phyloP scores from a whole-genome alignment of 345 rosid genomes.

The Citrus mangshanensis region DNA sequence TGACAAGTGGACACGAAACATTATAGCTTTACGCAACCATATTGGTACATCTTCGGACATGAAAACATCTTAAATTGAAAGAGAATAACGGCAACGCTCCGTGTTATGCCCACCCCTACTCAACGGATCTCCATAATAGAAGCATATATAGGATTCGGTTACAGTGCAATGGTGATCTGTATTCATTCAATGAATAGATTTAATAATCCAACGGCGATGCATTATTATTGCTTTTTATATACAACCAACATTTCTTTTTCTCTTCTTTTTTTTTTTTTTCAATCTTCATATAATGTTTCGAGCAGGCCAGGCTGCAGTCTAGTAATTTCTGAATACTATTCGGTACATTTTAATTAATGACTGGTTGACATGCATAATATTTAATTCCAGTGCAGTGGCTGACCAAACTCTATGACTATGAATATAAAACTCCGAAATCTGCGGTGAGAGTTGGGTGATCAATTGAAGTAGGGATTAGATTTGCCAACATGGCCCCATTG shows the following conservation, averaged over 20 bases:
- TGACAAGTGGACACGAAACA: not conserved
- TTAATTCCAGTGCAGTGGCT: not conserved
- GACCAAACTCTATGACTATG: not conserved
- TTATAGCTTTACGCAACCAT: not conserved
- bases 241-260: too few relatives aligned
- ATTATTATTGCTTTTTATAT: too few relatives aligned
- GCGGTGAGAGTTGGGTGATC: conserved; percentile 11
- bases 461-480: conserved; percentile 12
- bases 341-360: not conserved
- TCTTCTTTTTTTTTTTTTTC: too few relatives aligned
- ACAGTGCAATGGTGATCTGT: too few relatives aligned
- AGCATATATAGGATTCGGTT: fast-evolving
- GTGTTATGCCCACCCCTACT: not conserved
- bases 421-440: conserved; percentile 13
- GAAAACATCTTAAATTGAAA: not conserved
- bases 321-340: not conserved
- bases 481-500: conserved; percentile 16
- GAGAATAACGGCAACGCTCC: not conserved
- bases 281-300: too few relatives aligned
- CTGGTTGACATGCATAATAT: not conserved
- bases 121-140: too few relatives aligned
- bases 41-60: not conserved
- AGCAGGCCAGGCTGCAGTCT: too few relatives aligned
- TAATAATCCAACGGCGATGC: too few relatives aligned
- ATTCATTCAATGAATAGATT: too few relatives aligned